Base-by-base conservation (phyloP, 768 basidiomycete genomes). In the Amanita fuliginea region DNA sequence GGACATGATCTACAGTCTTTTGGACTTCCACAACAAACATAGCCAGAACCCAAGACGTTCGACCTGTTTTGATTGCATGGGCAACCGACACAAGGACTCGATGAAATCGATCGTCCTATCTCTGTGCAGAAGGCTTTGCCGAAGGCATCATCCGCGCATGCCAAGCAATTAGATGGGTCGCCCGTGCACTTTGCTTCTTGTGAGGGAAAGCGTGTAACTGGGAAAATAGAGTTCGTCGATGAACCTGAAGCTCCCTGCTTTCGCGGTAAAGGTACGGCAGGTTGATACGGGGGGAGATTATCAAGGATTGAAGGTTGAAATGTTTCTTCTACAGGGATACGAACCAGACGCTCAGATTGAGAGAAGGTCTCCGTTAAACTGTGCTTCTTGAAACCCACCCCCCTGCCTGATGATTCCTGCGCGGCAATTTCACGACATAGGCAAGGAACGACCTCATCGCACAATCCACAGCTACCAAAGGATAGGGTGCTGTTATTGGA, bases 61-160 rank as follows among this genome's bases (percentile, higher is more conserved):
- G 42, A 53, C 39, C 46, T 51, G 42, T 42, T 48, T 28, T 54
- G 42, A 24, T 37, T 62, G 53, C 68, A 63, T 2, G 83, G 80
- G 55, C 80, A 86, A 55, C 75, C 69, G 37, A 66, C 62, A 59
- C 83, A 87, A 18, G 72, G 71, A 3, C 68, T 62, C n/a, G 69
- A 64, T 46, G 79, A 72, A 13, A 83, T 65, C 24, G 81, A 75
- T 53, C 80, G 72, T 53, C 73, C 75, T 37, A 93, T 77, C 18
- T 86, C 86, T 34, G 73, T 72, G 61, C 91, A 94, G 63, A 94
- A 94, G 4, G 88, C 90, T 59, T 85, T 83, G 8, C 90, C 90
- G 55, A 93, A 93, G 18, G 75, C 74, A 62, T 93, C 91, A 57
- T 86, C 83, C 3, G 81, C 83, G 60, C 91, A 94, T 3, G 89